Conservation (phyloP, 768 basidiomycete genomes). For the Trametes meyenii region DNA sequence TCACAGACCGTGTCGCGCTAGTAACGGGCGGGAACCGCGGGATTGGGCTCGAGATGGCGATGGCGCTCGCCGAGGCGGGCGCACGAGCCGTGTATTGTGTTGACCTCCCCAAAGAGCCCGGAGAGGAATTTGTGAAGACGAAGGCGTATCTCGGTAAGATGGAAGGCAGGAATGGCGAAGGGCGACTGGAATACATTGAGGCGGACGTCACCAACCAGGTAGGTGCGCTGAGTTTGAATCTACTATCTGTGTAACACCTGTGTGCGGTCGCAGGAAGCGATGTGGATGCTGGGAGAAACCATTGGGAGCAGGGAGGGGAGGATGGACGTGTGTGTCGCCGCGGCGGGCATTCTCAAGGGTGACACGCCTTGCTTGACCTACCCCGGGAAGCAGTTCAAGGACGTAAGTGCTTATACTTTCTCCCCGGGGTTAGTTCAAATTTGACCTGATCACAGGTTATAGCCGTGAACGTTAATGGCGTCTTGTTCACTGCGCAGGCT, state of each 20-base stretch:
- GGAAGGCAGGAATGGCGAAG: constrained; percentile 23
- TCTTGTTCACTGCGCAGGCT: constrained; percentile 40
- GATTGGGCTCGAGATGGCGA: constrained; percentile 80
- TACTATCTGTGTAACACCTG: too few species aligned
- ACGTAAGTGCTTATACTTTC: constrained; percentile 41
- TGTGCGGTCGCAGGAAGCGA: constrained; percentile 22
- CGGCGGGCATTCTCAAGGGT: constrained; percentile 65
- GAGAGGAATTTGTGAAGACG: constrained; percentile 58
- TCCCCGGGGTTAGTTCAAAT: not conserved
- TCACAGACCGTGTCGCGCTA: constrained; percentile 39
- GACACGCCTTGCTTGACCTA: constrained; percentile 68
- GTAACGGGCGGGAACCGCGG: constrained; percentile 49
- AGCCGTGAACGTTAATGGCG: constrained; percentile 58
- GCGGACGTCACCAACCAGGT: constrained; percentile 69
- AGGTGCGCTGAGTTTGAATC: constrained; percentile 24
- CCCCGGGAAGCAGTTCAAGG: constrained; percentile 62
- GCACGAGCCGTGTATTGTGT: constrained; percentile 67
- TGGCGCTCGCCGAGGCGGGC: constrained; percentile 73
- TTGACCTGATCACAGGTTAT: constrained; percentile 48
- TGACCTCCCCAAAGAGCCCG: constrained; percentile 59
- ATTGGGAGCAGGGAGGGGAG: constrained; percentile 70
- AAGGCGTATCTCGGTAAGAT: constrained; percentile 42
- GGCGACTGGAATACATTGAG: constrained; percentile 60
- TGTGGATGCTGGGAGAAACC: constrained; percentile 56
- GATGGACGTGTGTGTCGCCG: constrained; percentile 77